These are phyloP conservation scores for Russula sp. DNA, from an alignment of 768 basidiomycete species.

Conservation along the genomic window DNA sequence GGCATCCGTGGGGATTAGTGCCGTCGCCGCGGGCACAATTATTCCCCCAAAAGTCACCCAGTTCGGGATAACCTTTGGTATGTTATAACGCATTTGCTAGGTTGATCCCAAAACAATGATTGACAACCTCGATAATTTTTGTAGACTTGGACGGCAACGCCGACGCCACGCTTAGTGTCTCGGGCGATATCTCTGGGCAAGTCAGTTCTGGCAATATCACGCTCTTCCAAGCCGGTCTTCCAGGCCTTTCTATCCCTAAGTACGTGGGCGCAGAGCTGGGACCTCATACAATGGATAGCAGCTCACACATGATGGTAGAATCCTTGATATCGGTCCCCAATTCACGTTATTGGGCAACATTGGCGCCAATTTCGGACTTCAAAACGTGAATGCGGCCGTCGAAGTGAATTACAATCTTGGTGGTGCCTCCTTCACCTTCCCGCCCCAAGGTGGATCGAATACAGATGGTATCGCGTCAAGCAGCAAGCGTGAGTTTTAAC, in stretches of 20 bases:
- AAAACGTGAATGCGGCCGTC: not conserved
- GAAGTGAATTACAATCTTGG: not conserved
- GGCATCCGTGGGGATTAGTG: not conserved
- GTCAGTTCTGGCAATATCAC: not conserved
- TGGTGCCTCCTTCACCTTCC: not conserved
- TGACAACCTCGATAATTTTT: constrained; percentile 30
- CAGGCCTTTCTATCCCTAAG: constrained; percentile 1
- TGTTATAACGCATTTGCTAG: not conserved
- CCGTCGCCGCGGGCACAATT: constrained; percentile 18
- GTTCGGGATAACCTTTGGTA: constrained; percentile 18
- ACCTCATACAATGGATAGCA: not conserved
- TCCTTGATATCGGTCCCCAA: not conserved
- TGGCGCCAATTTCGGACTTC: not conserved
- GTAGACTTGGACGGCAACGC: not conserved
- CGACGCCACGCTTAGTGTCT: not conserved
- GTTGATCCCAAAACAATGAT: not conserved
- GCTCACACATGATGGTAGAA: not conserved
- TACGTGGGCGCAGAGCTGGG: not conserved
- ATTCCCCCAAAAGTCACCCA: constrained; percentile 18
- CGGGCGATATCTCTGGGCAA: not conserved
- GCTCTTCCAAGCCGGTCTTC: constrained; percentile 1
- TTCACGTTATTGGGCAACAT: not conserved
- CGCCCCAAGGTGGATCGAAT: not conserved
- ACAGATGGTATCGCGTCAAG: not conserved
- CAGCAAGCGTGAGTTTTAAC: not conserved